Base-by-base conservation (phyloP, 2,329 filamentous ascomycete genomes). In the Stylonectria norvegica region DNA sequence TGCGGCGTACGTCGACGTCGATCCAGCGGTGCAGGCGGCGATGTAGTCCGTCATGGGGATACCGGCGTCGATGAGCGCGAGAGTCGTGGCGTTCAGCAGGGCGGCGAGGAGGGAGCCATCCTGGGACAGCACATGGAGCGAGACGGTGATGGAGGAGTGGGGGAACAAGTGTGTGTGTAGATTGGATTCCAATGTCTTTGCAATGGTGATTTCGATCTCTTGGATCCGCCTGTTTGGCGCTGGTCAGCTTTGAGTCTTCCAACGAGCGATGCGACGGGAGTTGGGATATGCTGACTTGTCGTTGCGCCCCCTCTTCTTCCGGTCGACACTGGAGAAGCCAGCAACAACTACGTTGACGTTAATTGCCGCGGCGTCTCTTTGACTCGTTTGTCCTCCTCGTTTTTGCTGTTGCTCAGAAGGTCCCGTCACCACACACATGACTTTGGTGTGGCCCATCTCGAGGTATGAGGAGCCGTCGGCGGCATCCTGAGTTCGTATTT, bases 371-470 rank as follows among this genome's bases (percentile, higher is more conserved):
- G 63, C 63, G 11, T 71, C 66, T 8, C 70, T 57, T 67, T 42
- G 75, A 65, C 20, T 67, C 61, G 43, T 70, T 64, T 52, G 76
- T 67, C 35, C 76, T 20, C 53, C 61, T 1, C 61, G 52, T 37
- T 55, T 55, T 20, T 61, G 59, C 45, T 66, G 66, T 38, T 69
- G 67, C 66, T 98, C 93, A 25, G 79, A 81, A 0, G 93, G 93
- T 0, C 93, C 93, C 2, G 83, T 81, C 34, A 98, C 83, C 17
- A 90, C 89, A 67, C 91, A 96, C 68, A 97, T 87, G 54, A 98
- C 85, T 62, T 95, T 93, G 16, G 93, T 98, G 68, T 97, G 95
- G 56, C 93, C 93, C 84, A 95, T 95, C 63, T 95, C 89, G 43
- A 97, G 81, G 67, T 95, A 95, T 47, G 85, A 88, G 31, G 87